Evolutionary conservation across 2,329 filamentous ascomycete species (phyloP).

Genomic region (Ophiosphaerella herpotricha): DNA sequence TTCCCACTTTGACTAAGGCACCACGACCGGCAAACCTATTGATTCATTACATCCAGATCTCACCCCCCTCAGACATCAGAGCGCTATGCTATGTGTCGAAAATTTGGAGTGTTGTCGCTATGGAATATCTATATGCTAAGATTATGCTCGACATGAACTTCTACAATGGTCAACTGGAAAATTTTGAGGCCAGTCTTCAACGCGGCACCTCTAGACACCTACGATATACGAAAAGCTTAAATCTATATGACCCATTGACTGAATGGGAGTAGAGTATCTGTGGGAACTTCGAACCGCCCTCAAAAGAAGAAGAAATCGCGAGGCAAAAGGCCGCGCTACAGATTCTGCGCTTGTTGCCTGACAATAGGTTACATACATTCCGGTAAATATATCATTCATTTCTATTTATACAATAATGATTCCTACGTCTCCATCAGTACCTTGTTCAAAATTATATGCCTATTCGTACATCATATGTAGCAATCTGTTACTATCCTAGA

Average conservation of each 20-base stretch:
- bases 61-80: conserved; percentile 6
- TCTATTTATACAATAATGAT: too few species aligned
- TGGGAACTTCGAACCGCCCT: background rate
- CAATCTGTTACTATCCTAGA: background rate
- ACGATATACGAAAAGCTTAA: conserved; percentile 4
- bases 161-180: background rate
- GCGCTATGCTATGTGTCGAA: conserved; percentile 9
- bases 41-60: background rate
- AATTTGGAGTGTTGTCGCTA: conserved; percentile 6
- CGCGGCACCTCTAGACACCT: conserved; percentile 5
- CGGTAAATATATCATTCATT: background rate
- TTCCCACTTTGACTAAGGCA: background rate
- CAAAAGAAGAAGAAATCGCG: background rate
- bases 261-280: background rate
- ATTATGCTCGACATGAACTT: conserved; percentile 5
- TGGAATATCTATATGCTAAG: conserved; percentile 4
- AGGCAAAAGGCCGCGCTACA: background rate
- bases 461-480: background rate
- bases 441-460: background rate
- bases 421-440: too few species aligned
- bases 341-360: conserved; percentile 4
- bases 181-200: conserved; percentile 5
- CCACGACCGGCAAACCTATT: background rate
- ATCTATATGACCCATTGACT: conserved; percentile 1
- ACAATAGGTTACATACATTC: conserved; percentile 4